Evolutionary conservation across 2,329 filamentous ascomycete genomes (phyloP), one percentile per base, ranked within the genome.

Genomic region (Cladosporium sp.): DNA sequence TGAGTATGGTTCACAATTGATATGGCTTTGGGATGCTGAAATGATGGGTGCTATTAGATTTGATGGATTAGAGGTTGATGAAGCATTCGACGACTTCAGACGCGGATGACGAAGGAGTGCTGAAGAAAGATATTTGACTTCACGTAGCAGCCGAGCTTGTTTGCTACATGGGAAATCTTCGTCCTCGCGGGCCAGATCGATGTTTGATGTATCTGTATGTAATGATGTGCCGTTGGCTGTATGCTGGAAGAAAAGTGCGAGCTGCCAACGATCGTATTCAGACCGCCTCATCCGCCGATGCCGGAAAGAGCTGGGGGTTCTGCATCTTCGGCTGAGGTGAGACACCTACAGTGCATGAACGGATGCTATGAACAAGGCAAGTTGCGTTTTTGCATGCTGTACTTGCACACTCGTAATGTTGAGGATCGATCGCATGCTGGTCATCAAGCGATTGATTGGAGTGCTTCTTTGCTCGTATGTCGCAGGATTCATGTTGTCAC

Each of bases 41-140:
- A 46, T 46, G 4, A n/a, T 14, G 8, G n/a, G 39, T 46, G n/a
- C 39, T 46, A 18, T 8, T n/a, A 8, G 18, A n/a, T 43, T 43
- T n/a, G 39, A 21, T 43, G 18, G n/a, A 46, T 32, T 46, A 36
- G n/a, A n/a, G 16, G 28, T n/a, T 21, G 51, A 54, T 54, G 26
- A 32, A 30, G 51, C 32, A 28, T 54, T 54, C 28, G 26, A 54
- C 51, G 49, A 53, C 49, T 26, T 54, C 51, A 54, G 51, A 54
- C 26, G 51, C 51, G 51, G 51, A 7, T 30, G 30, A 23, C 51
- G 26, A 28, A 54, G 51, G 51, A 32, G 26, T 18, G 25, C 26
- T 30, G 26, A 54, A n/a, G 26, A 23, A 26, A 32, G 18, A 54
- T n/a, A 18, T 1, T 46, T 46, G 39, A 46, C 39, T 46, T 46